Percentiles rank a stretch among this genome's conserved stretches.
phyloP scores from a whole-genome alignment of 768 basidiomycete genomes.

The Suillus cothurnatus region DNA sequence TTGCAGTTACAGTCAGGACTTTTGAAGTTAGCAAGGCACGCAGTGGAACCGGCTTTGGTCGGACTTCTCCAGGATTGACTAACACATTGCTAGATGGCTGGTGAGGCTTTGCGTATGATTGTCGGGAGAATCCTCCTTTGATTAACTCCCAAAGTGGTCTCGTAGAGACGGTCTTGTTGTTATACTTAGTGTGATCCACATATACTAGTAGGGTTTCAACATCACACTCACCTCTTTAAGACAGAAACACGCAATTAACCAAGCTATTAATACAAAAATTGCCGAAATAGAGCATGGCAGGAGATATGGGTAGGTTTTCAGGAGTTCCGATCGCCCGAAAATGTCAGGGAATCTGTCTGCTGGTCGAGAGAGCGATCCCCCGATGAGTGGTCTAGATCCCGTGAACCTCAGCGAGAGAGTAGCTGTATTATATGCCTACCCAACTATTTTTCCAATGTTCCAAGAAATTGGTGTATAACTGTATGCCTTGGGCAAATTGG shows the following conservation, averaged over 20 bases:
- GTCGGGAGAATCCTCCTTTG: not conserved
- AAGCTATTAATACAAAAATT: slow-evolving; percentile 51
- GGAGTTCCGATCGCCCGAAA: slow-evolving; percentile 59
- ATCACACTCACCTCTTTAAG: slow-evolving; percentile 51
- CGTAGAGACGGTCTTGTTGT: not conserved
- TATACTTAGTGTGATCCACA: not conserved
- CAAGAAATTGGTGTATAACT: slow-evolving; percentile 57
- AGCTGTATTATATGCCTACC: slow-evolving; percentile 33
- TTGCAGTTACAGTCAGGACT: slow-evolving; percentile 58
- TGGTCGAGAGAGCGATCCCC: no score
- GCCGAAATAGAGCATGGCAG: slow-evolving; percentile 68
- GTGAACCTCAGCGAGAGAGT: slow-evolving; percentile 5
- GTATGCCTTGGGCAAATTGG: slow-evolving; percentile 44
- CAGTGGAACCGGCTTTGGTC: slow-evolving; percentile 42
- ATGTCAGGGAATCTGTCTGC: slow-evolving; percentile 56
- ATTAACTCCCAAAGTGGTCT: not conserved
- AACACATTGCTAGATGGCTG: not conserved
- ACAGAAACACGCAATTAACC: slow-evolving; percentile 49
- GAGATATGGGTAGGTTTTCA: slow-evolving; percentile 72
- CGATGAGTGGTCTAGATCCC: slow-evolving; percentile 54
- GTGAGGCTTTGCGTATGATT: not conserved
- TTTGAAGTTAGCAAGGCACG: slow-evolving; percentile 50
- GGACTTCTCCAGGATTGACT: not conserved
- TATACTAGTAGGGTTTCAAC: not conserved
- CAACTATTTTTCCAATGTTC: slow-evolving; percentile 42